Evolutionary conservation across 2,329 filamentous ascomycete species (phyloP).

Genomic region (Verticillium tricorpus): DNA sequence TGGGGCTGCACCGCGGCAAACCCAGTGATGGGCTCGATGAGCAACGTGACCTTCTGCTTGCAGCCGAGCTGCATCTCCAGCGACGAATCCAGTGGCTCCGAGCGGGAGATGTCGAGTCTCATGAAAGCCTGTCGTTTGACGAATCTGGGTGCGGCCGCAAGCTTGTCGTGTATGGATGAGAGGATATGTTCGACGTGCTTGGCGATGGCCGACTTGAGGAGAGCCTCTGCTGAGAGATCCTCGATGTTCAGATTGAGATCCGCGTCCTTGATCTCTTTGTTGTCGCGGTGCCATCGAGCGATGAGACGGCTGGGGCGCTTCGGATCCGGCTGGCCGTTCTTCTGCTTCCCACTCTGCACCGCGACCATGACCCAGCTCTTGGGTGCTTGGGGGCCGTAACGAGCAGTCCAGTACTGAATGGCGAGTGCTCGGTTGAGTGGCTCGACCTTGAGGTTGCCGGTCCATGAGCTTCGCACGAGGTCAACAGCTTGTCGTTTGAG

Average conservation of each 20-base stretch:
- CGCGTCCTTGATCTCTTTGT: slow-evolving; percentile 66
- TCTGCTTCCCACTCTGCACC: slow-evolving; percentile 61
- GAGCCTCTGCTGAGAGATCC: slow-evolving; percentile 66
- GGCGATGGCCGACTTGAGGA: slow-evolving; percentile 71
- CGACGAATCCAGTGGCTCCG: slow-evolving; percentile 61
- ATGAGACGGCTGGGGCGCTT: slow-evolving; percentile 51
- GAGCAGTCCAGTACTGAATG: slow-evolving; percentile 84
- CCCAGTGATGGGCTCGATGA: slow-evolving; percentile 77
- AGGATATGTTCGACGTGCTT: slow-evolving; percentile 71
- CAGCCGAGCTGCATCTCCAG: slow-evolving; percentile 67
- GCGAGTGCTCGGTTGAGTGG: slow-evolving; percentile 75
- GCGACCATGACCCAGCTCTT: slow-evolving; percentile 94
- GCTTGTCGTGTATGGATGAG: slow-evolving; percentile 55
- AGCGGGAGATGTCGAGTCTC: slow-evolving; percentile 50
- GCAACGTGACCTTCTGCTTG: slow-evolving; percentile 55
- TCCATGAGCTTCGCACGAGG: slow-evolving; percentile 69
- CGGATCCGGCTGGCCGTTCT: slow-evolving; percentile 30
- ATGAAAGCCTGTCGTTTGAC: slow-evolving; percentile 54
- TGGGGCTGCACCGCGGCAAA: slow-evolving; percentile 65
- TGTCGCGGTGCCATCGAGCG: slow-evolving; percentile 80
- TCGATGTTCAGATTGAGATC: slow-evolving; percentile 63
- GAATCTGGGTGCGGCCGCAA: slow-evolving; percentile 59
- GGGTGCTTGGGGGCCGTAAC: slow-evolving; percentile 47
- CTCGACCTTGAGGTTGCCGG: slow-evolving; percentile 72
- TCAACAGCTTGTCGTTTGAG: slow-evolving; percentile 72